phyloP scores from a whole-genome alignment of 1,284 basidiomycete genomes.

The Schizophyllum commune region DNA sequence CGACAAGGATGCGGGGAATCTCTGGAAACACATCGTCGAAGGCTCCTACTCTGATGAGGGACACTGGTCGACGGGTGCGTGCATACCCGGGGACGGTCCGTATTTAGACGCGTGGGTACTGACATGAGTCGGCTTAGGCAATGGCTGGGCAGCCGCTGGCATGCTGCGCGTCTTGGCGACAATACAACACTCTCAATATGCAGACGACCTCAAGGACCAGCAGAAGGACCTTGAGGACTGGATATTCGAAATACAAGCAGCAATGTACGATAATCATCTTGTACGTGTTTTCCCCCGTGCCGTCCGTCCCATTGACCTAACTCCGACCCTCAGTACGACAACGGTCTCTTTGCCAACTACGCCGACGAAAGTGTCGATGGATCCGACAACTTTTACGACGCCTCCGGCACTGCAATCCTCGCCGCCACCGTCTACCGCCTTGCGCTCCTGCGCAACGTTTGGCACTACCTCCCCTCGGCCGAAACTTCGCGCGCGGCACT shows the following conservation, averaged over 20 bases:
- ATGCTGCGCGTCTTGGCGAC: constrained; percentile 79
- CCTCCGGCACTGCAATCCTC: constrained; percentile 67
- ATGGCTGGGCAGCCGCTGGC: constrained; percentile 81
- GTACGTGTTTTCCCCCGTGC: constrained; percentile 22
- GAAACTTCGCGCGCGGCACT: constrained; percentile 48
- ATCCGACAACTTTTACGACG: constrained; percentile 67
- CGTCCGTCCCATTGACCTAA: constrained; percentile 1
- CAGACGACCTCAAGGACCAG: constrained; percentile 40
- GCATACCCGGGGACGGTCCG: not conserved
- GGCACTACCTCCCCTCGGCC: constrained; percentile 47
- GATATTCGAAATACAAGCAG: constrained; percentile 69
- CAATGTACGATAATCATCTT: constrained; percentile 48
- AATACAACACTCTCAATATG: constrained; percentile 56
- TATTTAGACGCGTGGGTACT: too few relatives aligned
- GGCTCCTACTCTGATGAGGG: constrained; percentile 36
- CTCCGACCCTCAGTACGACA: constrained; percentile 23
- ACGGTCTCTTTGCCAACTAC: constrained; percentile 71
- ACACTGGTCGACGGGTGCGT: constrained; percentile 67
- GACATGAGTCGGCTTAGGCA: constrained; percentile 37
- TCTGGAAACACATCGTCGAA: constrained; percentile 66
- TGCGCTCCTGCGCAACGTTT: constrained; percentile 42
- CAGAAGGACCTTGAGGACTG: constrained; percentile 57
- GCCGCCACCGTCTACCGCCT: constrained; percentile 73
- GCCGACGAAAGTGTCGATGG: constrained; percentile 37
- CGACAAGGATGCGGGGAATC: constrained; percentile 21